phyloP scores from a whole-genome alignment of 306 rosid genomes.

The Luffa aegyptiaca region DNA sequence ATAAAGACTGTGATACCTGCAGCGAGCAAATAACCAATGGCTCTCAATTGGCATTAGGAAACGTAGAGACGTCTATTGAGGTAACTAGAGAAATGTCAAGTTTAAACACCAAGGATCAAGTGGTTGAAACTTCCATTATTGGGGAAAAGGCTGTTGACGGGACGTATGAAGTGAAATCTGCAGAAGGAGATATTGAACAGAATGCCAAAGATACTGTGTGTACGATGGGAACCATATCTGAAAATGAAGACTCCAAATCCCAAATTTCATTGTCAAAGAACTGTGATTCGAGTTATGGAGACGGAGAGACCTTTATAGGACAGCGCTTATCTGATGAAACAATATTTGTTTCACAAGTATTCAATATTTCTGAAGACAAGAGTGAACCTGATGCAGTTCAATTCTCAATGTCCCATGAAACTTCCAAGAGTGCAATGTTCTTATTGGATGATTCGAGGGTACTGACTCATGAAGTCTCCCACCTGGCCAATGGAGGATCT shows the following conservation, averaged over 20 bases:
- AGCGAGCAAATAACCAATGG: neutral
- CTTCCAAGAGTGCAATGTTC: slow-evolving; percentile 26
- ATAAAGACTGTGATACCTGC: neutral
- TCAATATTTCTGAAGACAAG: neutral
- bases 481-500: slow-evolving; percentile 27
- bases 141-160: slow-evolving; percentile 12
- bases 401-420: slow-evolving; percentile 15
- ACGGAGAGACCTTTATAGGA: neutral
- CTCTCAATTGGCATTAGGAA: neutral
- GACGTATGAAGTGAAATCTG: slow-evolving; percentile 9
- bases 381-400: slow-evolving; percentile 15
- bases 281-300: neutral
- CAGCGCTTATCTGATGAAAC: neutral
- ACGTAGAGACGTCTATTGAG: neutral
- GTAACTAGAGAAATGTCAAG: neutral
- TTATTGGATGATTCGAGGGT: slow-evolving; percentile 20
- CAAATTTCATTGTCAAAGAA: slow-evolving; percentile 1
- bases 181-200: neutral
- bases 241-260: slow-evolving; percentile 5
- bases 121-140: slow-evolving; percentile 1
- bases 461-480: slow-evolving; percentile 13
- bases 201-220: slow-evolving; percentile 12
- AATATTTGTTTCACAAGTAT: neutral
- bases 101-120: neutral
- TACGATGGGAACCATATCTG: slow-evolving; percentile 12